These are phyloP conservation scores for Alternaria hordeiaustralica DNA, from an alignment of 2,329 filamentous ascomycete genomes.

Conservation along the genomic window DNA sequence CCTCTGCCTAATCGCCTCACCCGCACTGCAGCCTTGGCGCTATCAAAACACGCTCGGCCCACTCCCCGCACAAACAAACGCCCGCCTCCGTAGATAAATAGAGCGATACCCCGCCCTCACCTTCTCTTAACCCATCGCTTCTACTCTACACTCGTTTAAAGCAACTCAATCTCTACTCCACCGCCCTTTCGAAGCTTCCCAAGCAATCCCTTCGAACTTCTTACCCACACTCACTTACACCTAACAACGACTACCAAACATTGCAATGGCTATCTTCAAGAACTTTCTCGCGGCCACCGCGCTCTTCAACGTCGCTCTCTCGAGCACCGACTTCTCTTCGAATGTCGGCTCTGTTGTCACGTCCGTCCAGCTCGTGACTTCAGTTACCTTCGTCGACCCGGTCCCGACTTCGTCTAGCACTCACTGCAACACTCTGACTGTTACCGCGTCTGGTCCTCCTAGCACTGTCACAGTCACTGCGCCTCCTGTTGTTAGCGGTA, in stretches of 20 bases:
- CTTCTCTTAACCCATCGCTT: neutral
- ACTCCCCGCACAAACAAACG: conserved; percentile 7
- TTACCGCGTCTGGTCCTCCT: neutral
- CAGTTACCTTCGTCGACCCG: neutral
- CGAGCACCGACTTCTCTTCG: conserved; percentile 7
- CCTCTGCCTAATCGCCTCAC: neutral
- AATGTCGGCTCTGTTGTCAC: neutral
- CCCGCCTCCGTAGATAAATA: conserved; percentile 1
- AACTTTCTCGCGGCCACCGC: conserved; percentile 2
- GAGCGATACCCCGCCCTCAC: neutral
- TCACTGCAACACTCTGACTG: neutral
- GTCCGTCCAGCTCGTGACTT: conserved; percentile 6
- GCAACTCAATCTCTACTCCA: neutral
- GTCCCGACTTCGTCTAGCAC: neutral
- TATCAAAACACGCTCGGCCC: conserved; percentile 8
- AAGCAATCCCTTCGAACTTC: conserved; percentile 2
- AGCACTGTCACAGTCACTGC: conserved; percentile 1
- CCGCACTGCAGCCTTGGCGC: neutral
- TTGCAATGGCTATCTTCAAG: conserved; percentile 12
- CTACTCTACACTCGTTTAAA: conserved; percentile 2
- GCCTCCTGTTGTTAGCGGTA: neutral
- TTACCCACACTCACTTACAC: conserved; percentile 1
- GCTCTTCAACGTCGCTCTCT: conserved; percentile 9
- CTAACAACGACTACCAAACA: neutral
- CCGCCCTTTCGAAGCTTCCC: neutral